Percentiles rank a stretch among this genome's conserved stretches.
These are phyloP conservation scores for Leptosphaerulina australis DNA, from an alignment of 2,329 filamentous ascomycete species.

Conservation along the genomic window DNA sequence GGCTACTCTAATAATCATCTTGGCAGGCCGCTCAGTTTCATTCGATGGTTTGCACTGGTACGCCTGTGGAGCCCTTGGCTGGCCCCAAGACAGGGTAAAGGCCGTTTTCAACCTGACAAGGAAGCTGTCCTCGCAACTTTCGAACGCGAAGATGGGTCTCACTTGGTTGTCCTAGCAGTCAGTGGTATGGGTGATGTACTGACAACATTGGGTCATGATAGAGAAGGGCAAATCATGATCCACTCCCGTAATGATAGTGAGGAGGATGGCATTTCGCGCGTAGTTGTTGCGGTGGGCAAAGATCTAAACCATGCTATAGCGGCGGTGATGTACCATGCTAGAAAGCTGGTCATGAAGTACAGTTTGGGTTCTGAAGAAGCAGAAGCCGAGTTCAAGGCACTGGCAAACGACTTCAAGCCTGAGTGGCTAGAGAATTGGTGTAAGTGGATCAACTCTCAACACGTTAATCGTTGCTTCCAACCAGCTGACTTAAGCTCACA, in stretches of 20 bases:
- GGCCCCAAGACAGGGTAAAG: slow-evolving; percentile 80
- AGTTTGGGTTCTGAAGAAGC: slow-evolving; percentile 54
- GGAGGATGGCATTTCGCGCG: slow-evolving; percentile 60
- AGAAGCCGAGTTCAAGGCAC: slow-evolving; percentile 55
- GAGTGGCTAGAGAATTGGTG: slow-evolving; percentile 84
- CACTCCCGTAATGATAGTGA: slow-evolving; percentile 74
- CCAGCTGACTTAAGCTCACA: neutral
- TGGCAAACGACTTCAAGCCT: slow-evolving; percentile 58
- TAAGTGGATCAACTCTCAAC: slow-evolving; percentile 12
- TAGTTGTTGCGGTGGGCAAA: slow-evolving; percentile 74
- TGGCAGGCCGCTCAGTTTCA: slow-evolving; percentile 67
- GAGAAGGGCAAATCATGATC: slow-evolving; percentile 69
- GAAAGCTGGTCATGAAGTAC: slow-evolving; percentile 62
- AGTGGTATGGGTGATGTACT: slow-evolving; percentile 75
- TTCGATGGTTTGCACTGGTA: slow-evolving; percentile 82
- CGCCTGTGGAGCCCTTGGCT: slow-evolving; percentile 84
- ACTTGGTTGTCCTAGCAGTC: slow-evolving; percentile 78
- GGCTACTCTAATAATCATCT: slow-evolving; percentile 62
- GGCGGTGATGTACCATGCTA: slow-evolving; percentile 86
- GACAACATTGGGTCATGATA: slow-evolving; percentile 70
- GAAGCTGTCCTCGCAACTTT: slow-evolving; percentile 82
- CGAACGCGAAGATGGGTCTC: slow-evolving; percentile 70
- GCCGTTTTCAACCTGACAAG: slow-evolving; percentile 71
- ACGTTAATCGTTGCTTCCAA: neutral
- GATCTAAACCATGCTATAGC: slow-evolving; percentile 77